Base-by-base conservation (phyloP, 345 rosid species). In the Durio zibethinus region DNA sequence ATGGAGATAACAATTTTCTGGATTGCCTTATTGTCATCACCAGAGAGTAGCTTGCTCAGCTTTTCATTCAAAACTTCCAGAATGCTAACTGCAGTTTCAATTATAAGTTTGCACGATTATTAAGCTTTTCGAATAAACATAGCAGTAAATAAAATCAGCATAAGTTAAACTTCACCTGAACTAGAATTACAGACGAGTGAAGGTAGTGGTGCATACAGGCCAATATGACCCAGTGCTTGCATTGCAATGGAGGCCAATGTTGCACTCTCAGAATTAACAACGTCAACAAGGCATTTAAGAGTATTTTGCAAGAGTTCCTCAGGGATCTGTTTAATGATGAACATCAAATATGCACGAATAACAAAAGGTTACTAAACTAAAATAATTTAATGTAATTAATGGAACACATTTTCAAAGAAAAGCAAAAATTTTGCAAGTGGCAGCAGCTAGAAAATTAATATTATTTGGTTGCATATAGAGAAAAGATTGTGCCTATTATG, bases 161-260 rank as follows among this genome's bases (percentile, higher is more conserved):
- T 12, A 35, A 29, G 70, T 74, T 76, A 78, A 78, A 80, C 78
- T 73, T 84, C 78, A 95, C 99, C 99, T 83, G 93, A 76, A 84
- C 81, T 57, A 83, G 90, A 87, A 77, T 83, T 82, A 81, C 79
- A 61, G 70, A 78, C 74, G 80, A 90, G 84, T 72, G 83, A 85
- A 80, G 98, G 93, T 83, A 95, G 86, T 74, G 90, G 81, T 14
- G 81, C 86, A 80, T 92, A 84, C 43, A 95, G 78, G 48, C 98
- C 99, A 82, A 93, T 89, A 84, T 95, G 99, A 73, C 99, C 99
- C 69, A 95, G 83, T 69, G 97, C 97, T 93, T 95, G 90, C 97
- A 95, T 92, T 63, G 98, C 95, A 83, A 89, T 86, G 72, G 98
- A 93, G 69, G 98, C 93, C 81, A 95, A 84, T 68, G 85, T 85